A percentile compares a stretch with the other conserved stretches of the same genome.
These are phyloP conservation scores for Russula sp. DNA, from an alignment of 768 basidiomycete species.

Conservation along the genomic window DNA sequence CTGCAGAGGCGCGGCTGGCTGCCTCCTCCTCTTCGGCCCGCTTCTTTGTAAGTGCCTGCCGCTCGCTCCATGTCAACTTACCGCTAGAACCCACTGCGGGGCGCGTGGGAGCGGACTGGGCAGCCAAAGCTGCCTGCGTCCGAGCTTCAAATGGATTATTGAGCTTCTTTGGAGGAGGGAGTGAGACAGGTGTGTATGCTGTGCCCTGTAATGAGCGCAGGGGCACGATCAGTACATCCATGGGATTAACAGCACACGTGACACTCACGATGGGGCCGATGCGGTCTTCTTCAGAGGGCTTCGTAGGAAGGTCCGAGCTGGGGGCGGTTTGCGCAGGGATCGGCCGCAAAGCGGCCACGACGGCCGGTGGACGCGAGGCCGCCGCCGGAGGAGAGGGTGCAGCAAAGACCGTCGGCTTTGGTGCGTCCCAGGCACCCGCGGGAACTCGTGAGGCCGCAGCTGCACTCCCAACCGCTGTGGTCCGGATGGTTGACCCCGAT, in stretches of 20 bases:
- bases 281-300: conserved; percentile 74
- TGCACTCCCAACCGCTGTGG: conserved; percentile 36
- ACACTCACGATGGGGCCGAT: conserved; percentile 62
- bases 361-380: conserved; percentile 42
- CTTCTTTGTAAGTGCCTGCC: conserved; percentile 88
- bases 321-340: conserved; percentile 39
- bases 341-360: conserved; percentile 30
- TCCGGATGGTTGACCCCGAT: conserved; percentile 34
- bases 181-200: conserved; percentile 81
- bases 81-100: conserved; percentile 45
- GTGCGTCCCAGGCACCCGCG: conserved; percentile 61
- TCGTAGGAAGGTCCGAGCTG: conserved; percentile 53
- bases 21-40: conserved; percentile 77
- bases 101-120: conserved; percentile 35
- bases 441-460: conserved; percentile 41
- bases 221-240: background rate
- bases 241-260: background rate
- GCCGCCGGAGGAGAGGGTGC: conserved; percentile 35
- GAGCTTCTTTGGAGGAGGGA: conserved; percentile 83
- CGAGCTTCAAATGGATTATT: conserved; percentile 73
- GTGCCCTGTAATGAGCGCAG: conserved; percentile 51
- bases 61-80: conserved; percentile 91
- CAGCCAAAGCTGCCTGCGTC: conserved; percentile 16
- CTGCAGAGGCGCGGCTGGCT: conserved; percentile 47
- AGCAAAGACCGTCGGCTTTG: conserved; percentile 39